Evolutionary conservation across 1,284 basidiomycete species (phyloP).

Genomic region (Laetiporus sulphureus): DNA sequence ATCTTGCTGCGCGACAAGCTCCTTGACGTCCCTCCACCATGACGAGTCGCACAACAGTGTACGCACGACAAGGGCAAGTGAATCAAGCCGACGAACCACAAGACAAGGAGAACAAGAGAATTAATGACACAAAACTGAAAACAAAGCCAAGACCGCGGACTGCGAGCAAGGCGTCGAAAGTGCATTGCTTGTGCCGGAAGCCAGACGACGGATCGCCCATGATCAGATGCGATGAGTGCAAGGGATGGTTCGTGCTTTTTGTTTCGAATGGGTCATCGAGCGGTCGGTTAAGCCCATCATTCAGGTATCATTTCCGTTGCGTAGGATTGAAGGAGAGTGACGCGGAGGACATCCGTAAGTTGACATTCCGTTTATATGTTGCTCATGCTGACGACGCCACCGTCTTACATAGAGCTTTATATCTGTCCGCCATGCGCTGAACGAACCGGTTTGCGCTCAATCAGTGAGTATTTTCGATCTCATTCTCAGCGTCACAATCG

Average conservation of each 20-base stretch:
- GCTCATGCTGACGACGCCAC: conserved; percentile 1
- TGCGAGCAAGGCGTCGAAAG: conserved; percentile 20
- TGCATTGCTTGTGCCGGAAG: conserved; percentile 53
- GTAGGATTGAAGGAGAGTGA: conserved; percentile 50
- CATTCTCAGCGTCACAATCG: no score
- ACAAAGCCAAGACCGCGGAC: conserved; percentile 12
- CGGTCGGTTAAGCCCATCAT: conserved; percentile 4
- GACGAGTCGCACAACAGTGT: conserved; percentile 30
- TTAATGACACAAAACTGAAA: conserved; percentile 13
- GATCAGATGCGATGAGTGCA: conserved; percentile 69
- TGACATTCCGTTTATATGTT: background rate
- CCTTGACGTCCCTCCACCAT: no score
- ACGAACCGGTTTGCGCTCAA: conserved; percentile 57
- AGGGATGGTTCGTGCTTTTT: conserved; percentile 54
- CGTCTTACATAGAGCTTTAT: conserved; percentile 47
- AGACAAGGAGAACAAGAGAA: conserved; percentile 16
- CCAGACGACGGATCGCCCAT: conserved; percentile 76
- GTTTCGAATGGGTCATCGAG: conserved; percentile 2
- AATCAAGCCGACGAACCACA: conserved; percentile 5
- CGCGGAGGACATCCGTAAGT: conserved; percentile 68
- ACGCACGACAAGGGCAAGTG: conserved; percentile 9
- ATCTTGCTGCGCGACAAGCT: no score
- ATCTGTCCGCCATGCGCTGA: conserved; percentile 63
- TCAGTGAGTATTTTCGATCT: conserved; percentile 63
- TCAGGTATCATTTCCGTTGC: conserved; percentile 74